Evolutionary conservation across 495 filamentous ascomycete genomes (phyloP).

Genomic region (Penicillium ochrochloron): DNA sequence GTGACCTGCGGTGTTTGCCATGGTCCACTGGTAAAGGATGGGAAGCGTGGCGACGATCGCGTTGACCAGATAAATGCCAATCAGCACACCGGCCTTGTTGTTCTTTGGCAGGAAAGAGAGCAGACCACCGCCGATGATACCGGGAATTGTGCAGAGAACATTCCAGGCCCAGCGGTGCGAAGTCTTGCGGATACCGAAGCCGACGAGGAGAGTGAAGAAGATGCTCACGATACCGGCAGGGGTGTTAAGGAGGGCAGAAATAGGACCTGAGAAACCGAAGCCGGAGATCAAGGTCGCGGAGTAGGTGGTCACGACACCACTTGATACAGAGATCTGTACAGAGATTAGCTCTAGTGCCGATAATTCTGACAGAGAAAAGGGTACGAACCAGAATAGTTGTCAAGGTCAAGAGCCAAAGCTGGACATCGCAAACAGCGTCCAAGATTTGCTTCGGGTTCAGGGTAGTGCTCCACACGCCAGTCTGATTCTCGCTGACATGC

Average conservation of each 20-base stretch:
- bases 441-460: constrained; percentile 45
- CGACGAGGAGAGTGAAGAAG: constrained; percentile 57
- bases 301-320: constrained; percentile 65
- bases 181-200: constrained; percentile 46
- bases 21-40: constrained; percentile 54
- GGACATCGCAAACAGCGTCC: constrained; percentile 38
- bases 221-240: constrained; percentile 66
- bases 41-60: constrained; percentile 48
- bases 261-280: constrained; percentile 57
- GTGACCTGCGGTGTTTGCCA: constrained; percentile 53
- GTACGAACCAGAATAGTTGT: constrained; percentile 38
- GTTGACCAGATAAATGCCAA: constrained; percentile 69
- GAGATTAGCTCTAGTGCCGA: not conserved
- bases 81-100: constrained; percentile 56
- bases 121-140: constrained; percentile 60
- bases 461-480: constrained; percentile 52
- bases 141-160: constrained; percentile 47
- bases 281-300: constrained; percentile 62
- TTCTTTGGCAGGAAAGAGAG: constrained; percentile 61
- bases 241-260: constrained; percentile 65
- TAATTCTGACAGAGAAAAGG: not conserved
- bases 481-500: constrained; percentile 59
- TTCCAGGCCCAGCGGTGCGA: constrained; percentile 58
- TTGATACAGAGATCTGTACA: constrained; percentile 54
- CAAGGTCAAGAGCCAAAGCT: constrained; percentile 45